Conservation (phyloP, 345 rosid species). For the Excoecaria cochinchinensis region DNA sequence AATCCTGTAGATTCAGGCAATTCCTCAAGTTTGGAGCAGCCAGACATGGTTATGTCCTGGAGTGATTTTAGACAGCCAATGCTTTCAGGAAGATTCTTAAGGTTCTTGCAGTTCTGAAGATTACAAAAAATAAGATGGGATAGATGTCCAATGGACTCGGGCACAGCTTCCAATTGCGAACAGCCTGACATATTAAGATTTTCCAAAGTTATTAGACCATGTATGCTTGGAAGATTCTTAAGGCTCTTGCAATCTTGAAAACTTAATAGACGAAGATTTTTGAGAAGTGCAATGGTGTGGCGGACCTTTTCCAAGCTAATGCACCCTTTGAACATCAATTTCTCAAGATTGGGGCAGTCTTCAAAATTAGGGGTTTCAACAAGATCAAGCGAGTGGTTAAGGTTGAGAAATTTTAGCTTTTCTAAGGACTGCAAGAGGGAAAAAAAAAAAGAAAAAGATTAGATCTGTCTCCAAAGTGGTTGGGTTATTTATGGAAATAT, state of each 20-base stretch:
- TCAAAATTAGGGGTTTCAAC: slow-evolving; percentile 1
- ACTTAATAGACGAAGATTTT: not conserved
- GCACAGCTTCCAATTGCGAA: not conserved
- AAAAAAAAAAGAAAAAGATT: not conserved
- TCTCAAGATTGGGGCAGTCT: slow-evolving; percentile 8
- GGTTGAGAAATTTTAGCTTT: slow-evolving; percentile 22
- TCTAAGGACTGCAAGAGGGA: not conserved
- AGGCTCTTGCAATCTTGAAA: slow-evolving; percentile 13
- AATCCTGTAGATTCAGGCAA: not conserved
- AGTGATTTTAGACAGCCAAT: not conserved
- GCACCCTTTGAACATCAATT: slow-evolving; percentile 16
- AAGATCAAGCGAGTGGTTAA: slow-evolving; percentile 5
- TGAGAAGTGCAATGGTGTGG: not conserved
- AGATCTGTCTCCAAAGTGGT: not conserved
- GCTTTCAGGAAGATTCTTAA: not conserved
- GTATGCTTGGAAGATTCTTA: slow-evolving; percentile 12
- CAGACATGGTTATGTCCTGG: not conserved
- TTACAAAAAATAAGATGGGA: not conserved
- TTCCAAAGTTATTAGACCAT: slow-evolving; percentile 5
- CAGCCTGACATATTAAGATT: slow-evolving; percentile 9
- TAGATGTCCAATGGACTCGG: not conserved
- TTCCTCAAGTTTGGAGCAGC: not conserved
- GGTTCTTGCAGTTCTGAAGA: slow-evolving; percentile 2
- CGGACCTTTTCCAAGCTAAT: slow-evolving; percentile 10
- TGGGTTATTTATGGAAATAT: not conserved